Conservation (phyloP, 2,329 filamentous ascomycete genomes). For the Aureobasidium sp. region DNA sequence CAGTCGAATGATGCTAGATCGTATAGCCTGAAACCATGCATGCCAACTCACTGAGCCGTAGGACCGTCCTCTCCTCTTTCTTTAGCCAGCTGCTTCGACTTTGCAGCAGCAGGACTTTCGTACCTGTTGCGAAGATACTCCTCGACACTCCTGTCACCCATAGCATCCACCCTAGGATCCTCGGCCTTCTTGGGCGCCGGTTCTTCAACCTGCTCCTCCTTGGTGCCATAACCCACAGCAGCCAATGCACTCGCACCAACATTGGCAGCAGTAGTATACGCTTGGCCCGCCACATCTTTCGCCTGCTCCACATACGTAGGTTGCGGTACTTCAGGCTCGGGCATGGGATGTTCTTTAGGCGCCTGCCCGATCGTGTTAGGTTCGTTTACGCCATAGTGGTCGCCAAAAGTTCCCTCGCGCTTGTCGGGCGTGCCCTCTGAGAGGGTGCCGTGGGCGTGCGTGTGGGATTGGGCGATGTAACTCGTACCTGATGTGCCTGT, state of each 20-base stretch:
- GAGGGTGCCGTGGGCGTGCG: constrained; percentile 49
- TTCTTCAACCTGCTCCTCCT: constrained; percentile 28
- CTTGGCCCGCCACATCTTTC: constrained; percentile 39
- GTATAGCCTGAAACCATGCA: not conserved
- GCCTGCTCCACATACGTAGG: constrained; percentile 48
- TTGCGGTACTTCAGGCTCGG: constrained; percentile 35
- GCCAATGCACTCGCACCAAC: constrained; percentile 38
- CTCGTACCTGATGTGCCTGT: constrained; percentile 47
- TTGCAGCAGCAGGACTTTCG: constrained; percentile 22
- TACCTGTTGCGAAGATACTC: constrained; percentile 39
- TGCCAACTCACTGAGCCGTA: not conserved
- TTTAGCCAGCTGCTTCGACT: not conserved
- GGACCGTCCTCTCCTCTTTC: too few species aligned
- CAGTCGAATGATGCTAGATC: not conserved
- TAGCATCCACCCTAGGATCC: constrained; percentile 35
- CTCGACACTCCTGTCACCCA: constrained; percentile 36
- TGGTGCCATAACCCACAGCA: constrained; percentile 34
- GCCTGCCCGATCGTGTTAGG: constrained; percentile 54
- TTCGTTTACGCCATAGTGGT: constrained; percentile 52
- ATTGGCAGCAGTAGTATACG: constrained; percentile 30
- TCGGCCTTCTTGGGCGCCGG: constrained; percentile 24
- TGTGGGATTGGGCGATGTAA: constrained; percentile 45
- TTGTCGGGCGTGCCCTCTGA: constrained; percentile 47
- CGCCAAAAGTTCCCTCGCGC: constrained; percentile 47
- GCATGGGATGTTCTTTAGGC: constrained; percentile 49